phyloP scores from a whole-genome alignment of 2,329 filamentous ascomycete species.

The Chaetomium sp. region DNA sequence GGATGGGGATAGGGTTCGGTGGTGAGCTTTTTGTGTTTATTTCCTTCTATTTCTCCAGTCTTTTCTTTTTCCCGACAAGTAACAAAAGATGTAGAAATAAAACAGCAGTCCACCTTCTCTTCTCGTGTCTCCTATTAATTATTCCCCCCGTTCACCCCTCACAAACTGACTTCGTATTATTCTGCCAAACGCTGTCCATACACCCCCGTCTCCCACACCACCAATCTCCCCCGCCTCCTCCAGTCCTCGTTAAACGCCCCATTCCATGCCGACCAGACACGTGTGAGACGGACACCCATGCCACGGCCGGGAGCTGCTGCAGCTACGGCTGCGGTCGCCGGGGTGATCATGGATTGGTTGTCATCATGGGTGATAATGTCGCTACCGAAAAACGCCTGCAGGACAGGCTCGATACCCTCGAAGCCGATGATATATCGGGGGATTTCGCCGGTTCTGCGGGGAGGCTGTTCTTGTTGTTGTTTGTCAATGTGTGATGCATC shows the following conservation, averaged over 20 bases:
- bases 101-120: too few species aligned
- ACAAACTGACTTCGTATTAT: background rate
- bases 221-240: conserved; percentile 48
- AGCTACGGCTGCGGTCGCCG: background rate
- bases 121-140: background rate
- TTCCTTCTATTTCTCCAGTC: too few species aligned
- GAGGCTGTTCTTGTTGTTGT: background rate
- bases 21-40: too few species aligned
- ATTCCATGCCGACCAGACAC: conserved; percentile 53
- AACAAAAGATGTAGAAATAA: background rate
- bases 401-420: conserved; percentile 46
- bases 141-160: background rate
- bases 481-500: background rate
- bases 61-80: background rate
- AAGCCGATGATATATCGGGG: conserved; percentile 57
- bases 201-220: conserved; percentile 52
- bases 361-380: too few species aligned
- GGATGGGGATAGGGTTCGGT: too few species aligned
- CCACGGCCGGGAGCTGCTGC: conserved; percentile 24
- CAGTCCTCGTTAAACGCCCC: conserved; percentile 58
- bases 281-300: conserved; percentile 37
- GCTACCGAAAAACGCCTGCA: conserved; percentile 38
- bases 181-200: conserved; percentile 15
- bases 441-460: conserved; percentile 28
- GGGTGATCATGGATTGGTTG: too few species aligned